phyloP scores from a whole-genome alignment of 768 basidiomycete genomes.

The Grammothele lineata region DNA sequence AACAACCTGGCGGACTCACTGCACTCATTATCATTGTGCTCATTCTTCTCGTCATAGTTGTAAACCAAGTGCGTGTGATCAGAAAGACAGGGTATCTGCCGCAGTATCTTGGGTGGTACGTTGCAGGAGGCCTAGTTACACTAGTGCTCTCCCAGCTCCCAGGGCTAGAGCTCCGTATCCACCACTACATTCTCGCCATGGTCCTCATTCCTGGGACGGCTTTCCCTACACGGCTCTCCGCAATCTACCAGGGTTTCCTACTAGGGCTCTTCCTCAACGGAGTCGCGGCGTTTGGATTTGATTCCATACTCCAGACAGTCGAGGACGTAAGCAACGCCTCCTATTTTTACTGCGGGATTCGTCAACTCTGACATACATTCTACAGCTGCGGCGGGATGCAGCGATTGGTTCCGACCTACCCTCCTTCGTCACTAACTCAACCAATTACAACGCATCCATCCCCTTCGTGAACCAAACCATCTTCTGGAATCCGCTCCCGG shows the following conservation, averaged over 20 bases:
- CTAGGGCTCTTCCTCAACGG: constrained; percentile 82
- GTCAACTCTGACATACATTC: constrained; percentile 5
- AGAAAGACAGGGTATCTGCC: constrained; percentile 83
- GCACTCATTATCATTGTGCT: constrained; percentile 67
- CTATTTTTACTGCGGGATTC: constrained; percentile 2
- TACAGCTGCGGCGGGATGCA: constrained; percentile 69
- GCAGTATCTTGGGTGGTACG: constrained; percentile 72
- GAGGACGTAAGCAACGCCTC: constrained; percentile 48
- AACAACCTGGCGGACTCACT: constrained; percentile 61
- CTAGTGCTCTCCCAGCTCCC: constrained; percentile 68
- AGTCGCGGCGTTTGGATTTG: constrained; percentile 75
- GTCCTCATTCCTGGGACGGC: constrained; percentile 72
- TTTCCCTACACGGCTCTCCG: constrained; percentile 77
- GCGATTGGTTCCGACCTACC: constrained; percentile 67
- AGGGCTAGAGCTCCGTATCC: constrained; percentile 63
- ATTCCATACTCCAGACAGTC: constrained; percentile 72
- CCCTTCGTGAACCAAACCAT: constrained; percentile 37
- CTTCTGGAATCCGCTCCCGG: constrained; percentile 32
- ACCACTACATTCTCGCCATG: constrained; percentile 81
- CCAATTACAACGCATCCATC: constrained; percentile 53
- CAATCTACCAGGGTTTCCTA: constrained; percentile 77
- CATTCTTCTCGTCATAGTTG: constrained; percentile 50
- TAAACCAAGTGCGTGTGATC: constrained; percentile 80
- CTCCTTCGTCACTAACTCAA: constrained; percentile 70
- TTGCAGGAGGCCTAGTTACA: constrained; percentile 58